Percentiles rank a stretch among this genome's conserved stretches.
phyloP scores from a whole-genome alignment of 2,329 filamentous ascomycete genomes.

The Cladosporium colombiae region DNA sequence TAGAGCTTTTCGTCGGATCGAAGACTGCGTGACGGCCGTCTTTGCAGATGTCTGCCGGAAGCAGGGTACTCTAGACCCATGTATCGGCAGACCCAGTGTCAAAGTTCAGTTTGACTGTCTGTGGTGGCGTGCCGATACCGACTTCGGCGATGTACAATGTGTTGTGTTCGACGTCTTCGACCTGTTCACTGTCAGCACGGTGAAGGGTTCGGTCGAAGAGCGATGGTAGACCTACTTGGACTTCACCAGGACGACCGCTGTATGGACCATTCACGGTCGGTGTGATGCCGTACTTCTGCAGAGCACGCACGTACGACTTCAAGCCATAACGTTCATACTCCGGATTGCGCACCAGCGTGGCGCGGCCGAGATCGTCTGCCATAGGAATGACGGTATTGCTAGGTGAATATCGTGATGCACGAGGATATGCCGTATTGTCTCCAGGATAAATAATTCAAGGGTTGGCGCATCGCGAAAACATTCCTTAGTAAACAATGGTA shows the following conservation, averaged over 20 bases:
- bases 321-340: constrained; percentile 33
- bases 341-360: constrained; percentile 30
- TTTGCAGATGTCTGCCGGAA: constrained; percentile 37
- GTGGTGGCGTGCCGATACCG: constrained; percentile 64
- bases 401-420: background rate
- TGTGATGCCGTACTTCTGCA: constrained; percentile 51
- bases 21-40: constrained; percentile 55
- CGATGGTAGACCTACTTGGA: background rate
- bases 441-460: background rate
- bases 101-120: constrained; percentile 57
- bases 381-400: constrained; percentile 1
- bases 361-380: constrained; percentile 5
- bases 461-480: background rate
- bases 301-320: constrained; percentile 31
- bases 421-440: background rate
- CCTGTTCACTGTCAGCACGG: constrained; percentile 7
- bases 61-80: constrained; percentile 48
- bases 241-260: constrained; percentile 4
- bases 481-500: background rate
- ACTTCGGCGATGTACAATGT: constrained; percentile 65
- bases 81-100: constrained; percentile 72
- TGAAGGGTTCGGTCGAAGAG: too few species aligned
- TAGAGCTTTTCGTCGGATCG: constrained; percentile 61
- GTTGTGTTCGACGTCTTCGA: constrained; percentile 67
- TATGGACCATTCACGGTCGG: constrained; percentile 62